phyloP scores from a whole-genome alignment of 768 basidiomycete species.

The Lentinula raphanica region DNA sequence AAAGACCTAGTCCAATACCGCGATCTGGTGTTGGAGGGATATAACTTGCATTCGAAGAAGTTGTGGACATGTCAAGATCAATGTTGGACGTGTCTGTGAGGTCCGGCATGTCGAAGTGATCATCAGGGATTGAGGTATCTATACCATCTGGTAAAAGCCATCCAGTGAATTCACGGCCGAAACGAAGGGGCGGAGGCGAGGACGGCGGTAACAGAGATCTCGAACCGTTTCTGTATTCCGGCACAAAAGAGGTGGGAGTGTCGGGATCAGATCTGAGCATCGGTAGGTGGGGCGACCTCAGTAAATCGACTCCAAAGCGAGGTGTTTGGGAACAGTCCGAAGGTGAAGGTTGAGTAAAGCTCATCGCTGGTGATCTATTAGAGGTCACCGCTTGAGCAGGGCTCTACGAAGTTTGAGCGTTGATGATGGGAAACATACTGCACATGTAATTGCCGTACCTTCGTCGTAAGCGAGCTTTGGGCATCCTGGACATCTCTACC shows the following conservation, averaged over 20 bases:
- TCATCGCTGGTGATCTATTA: neutral
- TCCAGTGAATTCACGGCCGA: neutral
- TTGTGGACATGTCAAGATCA: neutral
- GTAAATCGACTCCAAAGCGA: no score
- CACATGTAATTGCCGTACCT: neutral
- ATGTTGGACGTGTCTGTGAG: neutral
- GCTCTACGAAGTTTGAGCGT: neutral
- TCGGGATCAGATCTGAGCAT: neutral
- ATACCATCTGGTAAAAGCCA: conserved; percentile 1
- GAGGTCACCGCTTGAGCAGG: neutral
- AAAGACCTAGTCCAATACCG: neutral
- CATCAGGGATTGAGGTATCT: neutral
- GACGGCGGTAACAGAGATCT: neutral
- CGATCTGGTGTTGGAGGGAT: neutral
- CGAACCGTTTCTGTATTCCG: neutral
- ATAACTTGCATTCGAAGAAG: neutral
- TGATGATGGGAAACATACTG: neutral
- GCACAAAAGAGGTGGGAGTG: neutral
- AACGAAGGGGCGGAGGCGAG: neutral
- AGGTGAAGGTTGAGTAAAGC: no score
- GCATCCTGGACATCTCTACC: neutral
- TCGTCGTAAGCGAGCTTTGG: neutral
- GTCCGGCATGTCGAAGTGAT: neutral
- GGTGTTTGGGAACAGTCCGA: neutral
- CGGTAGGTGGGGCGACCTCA: neutral